Base-by-base conservation (phyloP, 78 protist genomes). In the Dictyostelium citrinum region DNA sequence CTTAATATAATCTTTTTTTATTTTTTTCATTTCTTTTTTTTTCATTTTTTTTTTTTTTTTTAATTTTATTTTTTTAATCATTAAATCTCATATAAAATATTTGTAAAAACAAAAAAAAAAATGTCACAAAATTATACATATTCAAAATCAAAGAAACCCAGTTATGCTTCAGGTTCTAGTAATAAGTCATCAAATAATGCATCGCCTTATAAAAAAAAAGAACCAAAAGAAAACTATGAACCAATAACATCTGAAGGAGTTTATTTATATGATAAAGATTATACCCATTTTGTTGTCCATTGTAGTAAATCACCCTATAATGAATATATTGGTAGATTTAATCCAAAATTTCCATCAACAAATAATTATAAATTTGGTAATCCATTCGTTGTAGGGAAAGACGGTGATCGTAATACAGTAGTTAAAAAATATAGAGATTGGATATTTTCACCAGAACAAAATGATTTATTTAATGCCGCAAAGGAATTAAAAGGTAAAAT, bases 401-500 rank as follows among this genome's bases (percentile, higher is more conserved):
- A 88, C 49, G 93, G 93, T 41, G 81, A 88, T 67, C 68, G 93
- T 46, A 88, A 88, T 46, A 29, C 27, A 33, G 70, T 72, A 12
- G 31, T 76, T 6, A 61, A 61, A 22, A 76, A 78, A 49, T 88
- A 88, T n/a, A 76, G 93, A 35, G 93, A 88, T 79, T 88, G 93
- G 93, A 78, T 88, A 41, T 88, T 88, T 64, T n/a, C 58, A 14
- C 55, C 72, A 17, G 93, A 76, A 31, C 93, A 88, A 67, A 58
- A 61, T 78, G 72, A 61, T 10, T 24, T 88, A 60, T 88, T 88
- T 58, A 74, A 68, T 33, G 33, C 24, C 8, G 93, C 85, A 5
- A 88, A 88, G 33, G 93, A 88, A 46, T 35, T 88, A 45, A 76
- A 88, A 60, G 93, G 93, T 33, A 88, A 88, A 82, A 88, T 78